Base-by-base conservation (phyloP, 1,139 yeast species). In the Suhomyces bolitotheri region DNA sequence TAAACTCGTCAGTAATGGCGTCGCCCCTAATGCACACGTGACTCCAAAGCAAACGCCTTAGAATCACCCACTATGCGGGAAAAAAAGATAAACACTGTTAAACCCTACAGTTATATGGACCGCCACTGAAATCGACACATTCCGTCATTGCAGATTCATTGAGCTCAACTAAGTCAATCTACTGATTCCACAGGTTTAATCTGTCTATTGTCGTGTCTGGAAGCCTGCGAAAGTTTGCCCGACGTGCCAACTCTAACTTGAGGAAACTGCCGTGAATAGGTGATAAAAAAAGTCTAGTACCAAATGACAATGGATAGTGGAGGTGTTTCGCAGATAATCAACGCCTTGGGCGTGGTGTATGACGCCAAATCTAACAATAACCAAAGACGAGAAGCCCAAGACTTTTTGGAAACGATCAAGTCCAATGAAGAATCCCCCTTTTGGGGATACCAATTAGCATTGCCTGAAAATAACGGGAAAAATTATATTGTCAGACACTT, bases 391-490 rank as follows among this genome's bases (percentile, higher is more conserved):
- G 78, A 78, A 40, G 90, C 92, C 5, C 92, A 84, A 51, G 66
- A 47, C 36, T 86, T 88, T 49, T 67, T 92, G 27, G 96, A 89
- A 50, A 66, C 79, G 9, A 78, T 90, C 28, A 89, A 88, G 54
- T 64, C 71, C 27, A 80, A 84, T 44, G 86, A 82, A 10, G 94
- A 89, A 54, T 83, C 95, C 25, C 97, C 97, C 0, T 78, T 68
- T 43, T 89, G 96, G 92, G 98, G 98, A 2, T 90, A 82, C 62
- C 90, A 85, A 54, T 70, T 92, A 42, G 92, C 95, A 1, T 57
- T 76, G 23, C 71, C 72, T 7, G 76, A 76, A 29, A 81, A 80
- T 44, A 76, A 78, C 50, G 76, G 79, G 31, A 71, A 76, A 38
- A 76, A 80, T 49, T 77, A 75, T 46, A 81, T 86, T 23, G 89